These are phyloP conservation scores for Kwoniella newhampshirensis DNA, from an alignment of 768 basidiomycete genomes.

Conservation along the genomic window DNA sequence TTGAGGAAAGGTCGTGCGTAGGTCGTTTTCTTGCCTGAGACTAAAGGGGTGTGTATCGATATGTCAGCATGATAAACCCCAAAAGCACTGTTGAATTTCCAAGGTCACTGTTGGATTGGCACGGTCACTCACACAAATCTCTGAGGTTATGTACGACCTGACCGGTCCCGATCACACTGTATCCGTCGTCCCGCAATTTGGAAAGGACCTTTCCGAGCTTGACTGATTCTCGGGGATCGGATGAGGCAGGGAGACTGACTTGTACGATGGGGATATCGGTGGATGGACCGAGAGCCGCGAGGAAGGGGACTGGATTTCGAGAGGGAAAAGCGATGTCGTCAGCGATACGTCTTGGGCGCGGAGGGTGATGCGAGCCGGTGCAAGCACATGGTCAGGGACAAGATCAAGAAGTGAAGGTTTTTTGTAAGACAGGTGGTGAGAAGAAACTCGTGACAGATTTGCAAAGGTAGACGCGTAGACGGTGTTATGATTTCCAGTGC, in stretches of 20 bases:
- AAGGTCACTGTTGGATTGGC: too few relatives aligned
- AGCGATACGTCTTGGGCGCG: too few relatives aligned
- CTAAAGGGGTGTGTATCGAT: constrained; percentile 11
- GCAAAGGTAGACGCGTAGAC: too few relatives aligned
- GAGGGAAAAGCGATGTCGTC: too few relatives aligned
- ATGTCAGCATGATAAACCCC: not conserved
- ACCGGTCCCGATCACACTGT: constrained; percentile 42
- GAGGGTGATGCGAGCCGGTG: too few relatives aligned
- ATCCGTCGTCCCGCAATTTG: constrained; percentile 41
- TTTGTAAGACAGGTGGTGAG: too few relatives aligned
- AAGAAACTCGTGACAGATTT: too few relatives aligned
- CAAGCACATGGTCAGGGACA: too few relatives aligned
- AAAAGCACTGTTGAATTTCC: not conserved
- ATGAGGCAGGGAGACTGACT: constrained; percentile 40
- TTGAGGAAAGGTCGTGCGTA: constrained; percentile 33
- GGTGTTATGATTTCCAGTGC: too few relatives aligned
- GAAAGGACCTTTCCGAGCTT: constrained; percentile 42
- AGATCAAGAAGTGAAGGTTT: too few relatives aligned
- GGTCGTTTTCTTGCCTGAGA: constrained; percentile 19
- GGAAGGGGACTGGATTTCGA: constrained; percentile 40
- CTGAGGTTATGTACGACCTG: constrained; percentile 50
- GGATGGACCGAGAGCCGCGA: constrained; percentile 30
- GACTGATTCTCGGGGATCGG: constrained; percentile 20
- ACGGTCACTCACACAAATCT: constrained; percentile 38
- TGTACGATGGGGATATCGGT: constrained; percentile 38